Conservation (phyloP, 306 rosid species). For the Mimosa bimucronata region DNA sequence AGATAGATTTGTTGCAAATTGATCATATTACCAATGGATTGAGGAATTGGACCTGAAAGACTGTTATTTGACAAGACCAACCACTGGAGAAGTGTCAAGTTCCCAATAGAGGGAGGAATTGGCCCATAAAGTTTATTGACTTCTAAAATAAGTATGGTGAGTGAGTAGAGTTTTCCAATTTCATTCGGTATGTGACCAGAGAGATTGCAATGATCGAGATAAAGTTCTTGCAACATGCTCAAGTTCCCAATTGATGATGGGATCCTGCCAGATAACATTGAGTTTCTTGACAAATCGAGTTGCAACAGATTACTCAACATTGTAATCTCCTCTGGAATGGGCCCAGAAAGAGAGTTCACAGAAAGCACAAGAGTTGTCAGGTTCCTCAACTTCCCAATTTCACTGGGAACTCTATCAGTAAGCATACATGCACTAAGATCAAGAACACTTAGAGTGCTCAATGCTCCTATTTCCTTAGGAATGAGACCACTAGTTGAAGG, state of each 20-base stretch:
- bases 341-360: not conserved
- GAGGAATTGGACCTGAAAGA: not conserved
- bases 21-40: not conserved
- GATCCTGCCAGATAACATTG: not conserved
- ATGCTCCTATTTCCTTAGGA: not conserved
- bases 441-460: not conserved
- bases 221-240: not conserved
- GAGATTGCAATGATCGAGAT: not conserved
- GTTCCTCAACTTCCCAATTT: slow-evolving; percentile 5
- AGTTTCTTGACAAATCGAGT: not conserved
- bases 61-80: not conserved
- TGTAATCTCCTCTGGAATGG: not conserved
- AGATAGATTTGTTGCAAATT: not conserved
- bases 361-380: not conserved
- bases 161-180: not conserved
- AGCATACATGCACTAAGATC: not conserved
- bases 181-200: not conserved
- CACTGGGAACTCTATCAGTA: not conserved
- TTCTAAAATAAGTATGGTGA: not conserved
- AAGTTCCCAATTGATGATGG: slow-evolving; percentile 17
- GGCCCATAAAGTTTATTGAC: not conserved
- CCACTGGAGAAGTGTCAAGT: not conserved
- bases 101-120: not conserved
- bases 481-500: not conserved
- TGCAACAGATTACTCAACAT: not conserved